These are phyloP conservation scores for Sugiyamaella mastotermitis DNA, from an alignment of 805 yeast species.

Conservation along the genomic window DNA sequence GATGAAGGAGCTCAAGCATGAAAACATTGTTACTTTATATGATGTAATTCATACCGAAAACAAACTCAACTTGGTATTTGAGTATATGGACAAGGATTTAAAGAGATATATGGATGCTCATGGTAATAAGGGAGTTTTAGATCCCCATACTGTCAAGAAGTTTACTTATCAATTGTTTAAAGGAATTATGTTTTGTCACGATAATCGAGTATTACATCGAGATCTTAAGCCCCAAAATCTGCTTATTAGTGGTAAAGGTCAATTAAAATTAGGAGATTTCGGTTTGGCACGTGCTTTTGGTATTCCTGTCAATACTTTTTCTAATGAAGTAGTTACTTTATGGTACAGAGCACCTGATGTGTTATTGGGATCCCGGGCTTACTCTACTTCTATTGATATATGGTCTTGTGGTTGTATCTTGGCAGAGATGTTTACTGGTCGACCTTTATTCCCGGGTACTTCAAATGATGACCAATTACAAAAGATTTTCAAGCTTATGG, in stretches of 20 bases:
- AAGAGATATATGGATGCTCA: conserved; percentile 91
- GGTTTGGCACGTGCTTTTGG: conserved; percentile 98
- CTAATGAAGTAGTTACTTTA: conserved; percentile 94
- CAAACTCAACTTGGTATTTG: conserved; percentile 89
- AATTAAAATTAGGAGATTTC: conserved; percentile 89
- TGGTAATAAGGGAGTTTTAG: conserved; percentile 70
- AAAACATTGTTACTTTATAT: conserved; percentile 83
- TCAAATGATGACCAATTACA: conserved; percentile 93
- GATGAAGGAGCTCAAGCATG: conserved; percentile 91
- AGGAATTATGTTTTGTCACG: conserved; percentile 86
- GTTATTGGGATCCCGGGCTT: conserved; percentile 86
- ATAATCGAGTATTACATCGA: conserved; percentile 74
- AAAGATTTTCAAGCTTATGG: conserved; percentile 88
- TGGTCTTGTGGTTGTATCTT: conserved; percentile 99
- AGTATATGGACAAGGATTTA: conserved; percentile 86
- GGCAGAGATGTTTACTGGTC: conserved; percentile 98
- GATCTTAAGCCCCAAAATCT: conserved; percentile 92
- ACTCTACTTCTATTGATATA: conserved; percentile 94
- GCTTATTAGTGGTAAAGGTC: conserved; percentile 83
- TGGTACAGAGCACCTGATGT: conserved; percentile 99
- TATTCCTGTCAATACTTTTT: conserved; percentile 93
- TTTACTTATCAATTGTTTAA: conserved; percentile 91
- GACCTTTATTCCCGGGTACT: conserved; percentile 93
- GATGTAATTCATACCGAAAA: conserved; percentile 97
- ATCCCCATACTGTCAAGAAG: conserved; percentile 67